Base-by-base conservation (phyloP, 106 monocot genomes). In the Posidonia australis region DNA sequence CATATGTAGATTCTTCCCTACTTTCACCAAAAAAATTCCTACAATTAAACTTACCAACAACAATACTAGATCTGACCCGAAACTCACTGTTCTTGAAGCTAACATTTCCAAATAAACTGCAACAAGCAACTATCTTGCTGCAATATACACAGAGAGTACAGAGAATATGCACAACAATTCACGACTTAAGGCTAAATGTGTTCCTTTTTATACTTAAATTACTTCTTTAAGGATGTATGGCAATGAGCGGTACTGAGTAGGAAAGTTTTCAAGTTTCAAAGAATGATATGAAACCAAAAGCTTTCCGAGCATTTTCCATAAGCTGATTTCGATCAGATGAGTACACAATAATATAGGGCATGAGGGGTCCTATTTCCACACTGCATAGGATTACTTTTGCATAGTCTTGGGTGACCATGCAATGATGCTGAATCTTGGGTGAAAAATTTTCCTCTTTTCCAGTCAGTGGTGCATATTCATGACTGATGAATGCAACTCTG, bases 381-480 rank as follows among this genome's bases (percentile, higher is more conserved):
- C 20, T 51, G 17, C 49, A 51, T 51, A 51, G 49, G 49, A 18
- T 51, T 49, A 18, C 56, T 57, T 57, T 57, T 28, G 56, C 56
- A 57, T 57, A 51, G 20, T 18, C 23, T 27, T 57, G 27, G 27
- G 22, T 46, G 9, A 24, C n/a, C 24, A 57, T 5, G 56, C 56
- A 57, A 57, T 57, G 56, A 57, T 57, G 26, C 13, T 57, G 23
- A 57, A 57, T 57, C 56, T 57, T 57, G 12, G 26, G 24, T 57
- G 56, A 17, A 57, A 57, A 57, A n/a, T n/a, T 57, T 21, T 57
- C 26, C 13, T 27, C 27, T 25, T 57, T 57, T 24, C 56, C 23
- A 27, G 13, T 28, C 56, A 27, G 56, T 14, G 9, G 26, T 27
- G 56, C 21, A 56, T n/a, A n/a, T n/a, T n/a, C n/a, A n/a, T n/a